These are phyloP conservation scores for Dendrobium chrysotoxum DNA, from an alignment of 106 monocot genomes.

Conservation along the genomic window DNA sequence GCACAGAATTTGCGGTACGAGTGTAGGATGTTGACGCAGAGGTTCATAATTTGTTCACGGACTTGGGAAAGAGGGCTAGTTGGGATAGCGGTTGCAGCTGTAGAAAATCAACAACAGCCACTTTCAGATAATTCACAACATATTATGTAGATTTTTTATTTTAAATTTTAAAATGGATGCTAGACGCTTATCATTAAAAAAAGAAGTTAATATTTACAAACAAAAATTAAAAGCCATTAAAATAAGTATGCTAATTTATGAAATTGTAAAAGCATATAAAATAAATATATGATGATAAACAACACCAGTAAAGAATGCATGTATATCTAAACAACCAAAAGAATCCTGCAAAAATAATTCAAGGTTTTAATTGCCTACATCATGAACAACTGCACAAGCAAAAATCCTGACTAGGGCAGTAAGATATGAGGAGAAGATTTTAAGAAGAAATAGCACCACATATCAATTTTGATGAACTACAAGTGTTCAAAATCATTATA, in stretches of 20 bases:
- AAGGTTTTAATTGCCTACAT: neutral
- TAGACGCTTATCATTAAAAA: neutral
- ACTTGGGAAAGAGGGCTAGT: slow-evolving; percentile 59
- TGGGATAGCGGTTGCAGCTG: slow-evolving; percentile 79
- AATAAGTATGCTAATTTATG: neutral
- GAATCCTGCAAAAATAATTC: no score
- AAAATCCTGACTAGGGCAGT: neutral
- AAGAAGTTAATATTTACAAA: neutral
- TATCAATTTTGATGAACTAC: no score
- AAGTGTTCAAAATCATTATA: no score
- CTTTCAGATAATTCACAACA: neutral
- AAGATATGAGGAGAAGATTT: no score
- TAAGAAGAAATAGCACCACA: no score
- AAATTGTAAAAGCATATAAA: neutral
- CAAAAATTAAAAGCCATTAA: neutral
- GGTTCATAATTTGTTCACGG: slow-evolving; percentile 69
- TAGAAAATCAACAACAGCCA: slow-evolving; percentile 13
- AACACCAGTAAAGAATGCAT: neutral
- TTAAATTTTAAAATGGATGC: neutral
- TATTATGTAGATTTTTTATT: neutral
- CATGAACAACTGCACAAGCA: neutral
- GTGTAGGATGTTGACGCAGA: slow-evolving; percentile 80
- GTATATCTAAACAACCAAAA: no score
- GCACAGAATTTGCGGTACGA: slow-evolving; percentile 92
- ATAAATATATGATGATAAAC: neutral